Evolutionary conservation across 495 filamentous ascomycete species (phyloP).

Genomic region (Daldinia childiae): DNA sequence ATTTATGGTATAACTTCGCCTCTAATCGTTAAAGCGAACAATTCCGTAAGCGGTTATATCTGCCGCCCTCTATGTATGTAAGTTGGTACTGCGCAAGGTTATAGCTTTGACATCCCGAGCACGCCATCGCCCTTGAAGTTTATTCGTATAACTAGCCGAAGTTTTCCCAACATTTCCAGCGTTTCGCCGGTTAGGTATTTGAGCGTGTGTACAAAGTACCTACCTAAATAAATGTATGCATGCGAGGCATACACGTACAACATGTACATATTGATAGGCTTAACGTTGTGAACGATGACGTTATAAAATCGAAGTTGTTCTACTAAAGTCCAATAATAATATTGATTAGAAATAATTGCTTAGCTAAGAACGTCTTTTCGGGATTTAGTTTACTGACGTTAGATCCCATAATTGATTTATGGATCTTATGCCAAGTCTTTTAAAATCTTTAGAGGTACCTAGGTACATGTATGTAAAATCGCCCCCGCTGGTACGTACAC

Average conservation of each 20-base stretch:
- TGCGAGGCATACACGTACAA: not conserved
- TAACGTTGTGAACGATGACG: not conserved
- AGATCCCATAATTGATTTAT: not conserved
- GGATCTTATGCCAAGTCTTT: not conserved
- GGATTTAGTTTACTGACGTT: constrained; percentile 2
- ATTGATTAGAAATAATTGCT: constrained; percentile 1
- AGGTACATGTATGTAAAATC: no score
- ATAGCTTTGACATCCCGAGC: not conserved
- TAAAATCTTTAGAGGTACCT: no score
- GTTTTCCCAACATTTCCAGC: not conserved
- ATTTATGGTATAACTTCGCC: not conserved
- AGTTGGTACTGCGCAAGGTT: no score
- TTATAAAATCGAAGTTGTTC: not conserved
- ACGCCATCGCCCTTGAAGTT: not conserved
- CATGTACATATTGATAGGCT: not conserved
- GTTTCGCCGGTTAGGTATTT: not conserved
- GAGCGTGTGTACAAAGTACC: no score
- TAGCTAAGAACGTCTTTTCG: not conserved
- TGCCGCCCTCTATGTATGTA: not conserved
- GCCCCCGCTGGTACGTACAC: constrained; percentile 28
- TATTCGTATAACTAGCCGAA: not conserved
- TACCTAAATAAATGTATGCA: not conserved
- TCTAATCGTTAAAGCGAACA: not conserved
- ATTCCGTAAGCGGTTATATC: not conserved
- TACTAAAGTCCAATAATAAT: not conserved